Base-by-base conservation (phyloP, 805 yeast species). In the Wickerhamomyces xylosicus region DNA sequence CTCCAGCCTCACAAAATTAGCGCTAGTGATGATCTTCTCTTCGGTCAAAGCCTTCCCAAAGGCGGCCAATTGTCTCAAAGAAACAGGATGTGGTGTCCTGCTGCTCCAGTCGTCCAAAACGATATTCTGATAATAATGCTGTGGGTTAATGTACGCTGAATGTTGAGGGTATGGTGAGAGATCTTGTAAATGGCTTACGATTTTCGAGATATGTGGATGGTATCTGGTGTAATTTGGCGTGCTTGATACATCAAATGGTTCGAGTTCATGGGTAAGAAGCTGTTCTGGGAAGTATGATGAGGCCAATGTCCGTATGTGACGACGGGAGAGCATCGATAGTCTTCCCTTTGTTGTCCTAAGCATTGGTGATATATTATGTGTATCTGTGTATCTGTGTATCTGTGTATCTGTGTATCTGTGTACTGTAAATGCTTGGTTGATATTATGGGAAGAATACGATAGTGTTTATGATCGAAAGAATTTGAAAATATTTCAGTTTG, bases 71-170 rank as follows among this genome's bases (percentile, higher is more conserved):
- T 90, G 97, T 38, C 85, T 67, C n/a, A 92, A 58, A 1, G 95
- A 80, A 18, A 90, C 94, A 0, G 97, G 95, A 56, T 85, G 86
- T 0, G 95, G 89, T n/a, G 63, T 55, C 46, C 77, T 72, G 37
- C 71, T 65, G 33, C 77, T 66, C 73, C 83, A 85, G 29, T 69
- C 67, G 52, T 74, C 59, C 42, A 86, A 63, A 5, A 79, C 73
- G 17, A 78, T 75, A 52, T 83, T 83, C 49, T 87, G 97, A 55
- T 85, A 90, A 58, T 84, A 90, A 55, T 87, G 97, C 53, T 85
- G 89, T 19, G 70, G 69, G 40, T 69, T 74, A 34, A 75, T 62
- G 47, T 72, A 66, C 22, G 62, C 54, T 1, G 78, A 71, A 33
- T 61, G 58, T 4, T 33, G 21, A 0, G 69, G 70, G 41, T 56